Conservation (phyloP, 768 basidiomycete species). For the Rossbeevera mucosa region DNA sequence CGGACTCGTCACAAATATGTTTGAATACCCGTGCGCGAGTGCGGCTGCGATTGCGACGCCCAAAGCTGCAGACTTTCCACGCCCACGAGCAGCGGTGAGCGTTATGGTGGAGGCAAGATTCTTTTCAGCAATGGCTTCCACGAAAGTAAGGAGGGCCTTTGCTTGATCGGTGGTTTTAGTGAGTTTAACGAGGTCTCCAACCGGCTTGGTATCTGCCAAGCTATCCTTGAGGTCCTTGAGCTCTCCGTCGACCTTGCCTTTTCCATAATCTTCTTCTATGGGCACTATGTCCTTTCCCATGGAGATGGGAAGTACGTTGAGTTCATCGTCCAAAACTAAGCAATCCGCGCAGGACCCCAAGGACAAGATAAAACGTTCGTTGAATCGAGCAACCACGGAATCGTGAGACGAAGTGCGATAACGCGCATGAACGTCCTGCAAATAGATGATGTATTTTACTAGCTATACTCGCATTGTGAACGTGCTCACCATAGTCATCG, state of each 20-base stretch:
- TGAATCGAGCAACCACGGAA: conserved; percentile 89
- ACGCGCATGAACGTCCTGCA: conserved; percentile 89
- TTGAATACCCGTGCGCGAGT: conserved; percentile 89
- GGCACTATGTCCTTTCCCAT: conserved; percentile 88
- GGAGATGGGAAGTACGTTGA: conserved; percentile 95
- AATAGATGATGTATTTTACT: background rate
- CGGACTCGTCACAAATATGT: conserved; percentile 97
- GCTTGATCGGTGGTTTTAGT: conserved; percentile 94
- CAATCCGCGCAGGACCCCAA: conserved; percentile 91
- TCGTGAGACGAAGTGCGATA: conserved; percentile 92
- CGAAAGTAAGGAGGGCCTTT: conserved; percentile 89
- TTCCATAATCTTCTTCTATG: conserved; percentile 47
- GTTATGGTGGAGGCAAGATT: conserved; percentile 92
- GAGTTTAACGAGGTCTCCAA: conserved; percentile 85
- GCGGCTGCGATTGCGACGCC: conserved; percentile 93
- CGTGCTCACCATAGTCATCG: conserved; percentile 71
- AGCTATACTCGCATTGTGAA: background rate
- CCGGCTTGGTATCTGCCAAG: conserved; percentile 77
- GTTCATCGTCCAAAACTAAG: conserved; percentile 92
- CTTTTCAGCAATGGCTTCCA: conserved; percentile 90
- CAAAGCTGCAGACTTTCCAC: conserved; percentile 96
- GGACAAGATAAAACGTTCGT: conserved; percentile 97
- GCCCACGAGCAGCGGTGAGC: conserved; percentile 89
- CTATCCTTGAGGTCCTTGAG: conserved; percentile 75
- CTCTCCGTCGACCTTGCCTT: conserved; percentile 53